A percentile compares a stretch with the other conserved stretches of the same genome.
These are phyloP conservation scores for Chlorociboria aeruginascens DNA, from an alignment of 495 filamentous ascomycete genomes.

Conservation along the genomic window DNA sequence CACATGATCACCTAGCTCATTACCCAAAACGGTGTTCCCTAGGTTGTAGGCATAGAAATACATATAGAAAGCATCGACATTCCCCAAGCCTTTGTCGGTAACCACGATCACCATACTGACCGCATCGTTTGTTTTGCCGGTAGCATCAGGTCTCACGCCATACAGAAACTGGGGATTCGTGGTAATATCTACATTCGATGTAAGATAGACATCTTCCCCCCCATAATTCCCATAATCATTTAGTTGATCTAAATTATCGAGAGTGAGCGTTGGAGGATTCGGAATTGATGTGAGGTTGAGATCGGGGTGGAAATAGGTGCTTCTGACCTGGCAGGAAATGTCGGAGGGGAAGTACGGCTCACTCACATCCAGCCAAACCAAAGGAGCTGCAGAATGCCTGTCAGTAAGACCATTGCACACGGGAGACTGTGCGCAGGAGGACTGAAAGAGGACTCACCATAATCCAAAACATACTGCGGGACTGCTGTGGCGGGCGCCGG, in stretches of 20 bases:
- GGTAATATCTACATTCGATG: slow-evolving; percentile 19
- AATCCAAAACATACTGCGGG: slow-evolving; percentile 36
- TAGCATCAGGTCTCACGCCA: slow-evolving; percentile 17
- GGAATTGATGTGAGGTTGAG: slow-evolving; percentile 58
- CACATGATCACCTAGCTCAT: slow-evolving; percentile 93
- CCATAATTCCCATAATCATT: slow-evolving; percentile 25
- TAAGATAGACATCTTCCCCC: slow-evolving; percentile 29
- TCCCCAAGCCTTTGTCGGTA: slow-evolving; percentile 27
- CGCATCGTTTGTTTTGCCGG: slow-evolving; percentile 16
- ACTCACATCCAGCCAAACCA: slow-evolving; percentile 77
- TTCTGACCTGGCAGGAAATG: slow-evolving; percentile 73
- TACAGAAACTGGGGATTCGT: slow-evolving; percentile 16
- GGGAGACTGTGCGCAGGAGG: not conserved
- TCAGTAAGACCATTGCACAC: not conserved
- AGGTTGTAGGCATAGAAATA: slow-evolving; percentile 98
- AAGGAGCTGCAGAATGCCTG: slow-evolving; percentile 41
- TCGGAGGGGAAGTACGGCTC: slow-evolving; percentile 91
- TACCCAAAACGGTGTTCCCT: slow-evolving; percentile 75
- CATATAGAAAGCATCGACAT: slow-evolving; percentile 95
- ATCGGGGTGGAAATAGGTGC: slow-evolving; percentile 48
- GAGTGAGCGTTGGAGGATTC: slow-evolving; percentile 38
- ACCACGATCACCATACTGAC: slow-evolving; percentile 18
- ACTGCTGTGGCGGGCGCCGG: slow-evolving; percentile 13
- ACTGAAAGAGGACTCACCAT: slow-evolving; percentile 17
- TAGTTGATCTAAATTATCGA: slow-evolving; percentile 51